Evolutionary conservation across 129 eudicot genomes (phyloP).

Genomic region (Ambrosia artemisiifolia): DNA sequence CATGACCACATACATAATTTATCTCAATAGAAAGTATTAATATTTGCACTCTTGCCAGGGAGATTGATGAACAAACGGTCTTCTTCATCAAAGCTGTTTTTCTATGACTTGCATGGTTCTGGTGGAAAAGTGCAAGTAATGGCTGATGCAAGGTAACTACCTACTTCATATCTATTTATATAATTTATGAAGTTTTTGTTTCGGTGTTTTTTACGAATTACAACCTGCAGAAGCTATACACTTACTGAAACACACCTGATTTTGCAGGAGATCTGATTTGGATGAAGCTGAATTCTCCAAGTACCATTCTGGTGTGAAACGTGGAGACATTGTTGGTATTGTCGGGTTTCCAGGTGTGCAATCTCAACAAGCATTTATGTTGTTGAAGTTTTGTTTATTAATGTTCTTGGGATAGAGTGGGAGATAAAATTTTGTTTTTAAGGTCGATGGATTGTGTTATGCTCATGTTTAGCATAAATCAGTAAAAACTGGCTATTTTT

Average conservation of each 20-base stretch:
- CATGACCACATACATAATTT: background rate
- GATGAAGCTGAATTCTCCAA: slow-evolving; percentile 72
- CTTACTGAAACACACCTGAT: background rate
- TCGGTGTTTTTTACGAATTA: background rate
- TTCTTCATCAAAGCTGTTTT: slow-evolving; percentile 75
- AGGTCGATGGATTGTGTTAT: background rate
- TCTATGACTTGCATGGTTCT: slow-evolving; percentile 80
- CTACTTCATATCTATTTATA: background rate
- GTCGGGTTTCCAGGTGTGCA: slow-evolving; percentile 82
- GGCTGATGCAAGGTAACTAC: slow-evolving; percentile 86
- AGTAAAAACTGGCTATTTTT: background rate
- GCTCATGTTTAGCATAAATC: background rate
- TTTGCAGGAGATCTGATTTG: slow-evolving; percentile 63
- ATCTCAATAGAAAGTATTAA: background rate
- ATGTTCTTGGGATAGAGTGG: background rate
- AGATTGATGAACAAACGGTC: slow-evolving; percentile 83
- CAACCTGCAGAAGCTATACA: slow-evolving; percentile 7
- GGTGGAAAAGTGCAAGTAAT: slow-evolving; percentile 94
- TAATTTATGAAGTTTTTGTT: background rate
- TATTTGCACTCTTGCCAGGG: slow-evolving; percentile 39
- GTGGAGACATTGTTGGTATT: slow-evolving; percentile 93
- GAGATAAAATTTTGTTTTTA: background rate
- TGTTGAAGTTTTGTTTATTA: background rate
- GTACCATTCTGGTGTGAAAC: slow-evolving; percentile 75
- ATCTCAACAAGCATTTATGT: background rate